phyloP scores from a whole-genome alignment of 2,329 filamentous ascomycete species.

The Raffaelea albimanens region DNA sequence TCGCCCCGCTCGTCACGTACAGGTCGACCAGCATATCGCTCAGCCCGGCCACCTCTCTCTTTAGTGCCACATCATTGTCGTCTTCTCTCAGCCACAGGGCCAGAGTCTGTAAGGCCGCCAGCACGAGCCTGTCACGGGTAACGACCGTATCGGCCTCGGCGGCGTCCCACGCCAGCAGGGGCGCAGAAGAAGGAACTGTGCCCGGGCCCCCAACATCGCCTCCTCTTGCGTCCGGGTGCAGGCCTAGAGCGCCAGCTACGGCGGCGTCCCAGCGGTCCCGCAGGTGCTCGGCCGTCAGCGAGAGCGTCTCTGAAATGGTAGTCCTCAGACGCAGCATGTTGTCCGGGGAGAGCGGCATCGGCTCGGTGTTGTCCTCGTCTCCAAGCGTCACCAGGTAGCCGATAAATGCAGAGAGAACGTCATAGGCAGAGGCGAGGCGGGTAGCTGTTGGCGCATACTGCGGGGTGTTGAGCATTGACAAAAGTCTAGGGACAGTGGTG shows the following conservation, averaged over 20 bases:
- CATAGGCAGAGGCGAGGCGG: slow-evolving; percentile 51
- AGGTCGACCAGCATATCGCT: slow-evolving; percentile 56
- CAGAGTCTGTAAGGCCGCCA: slow-evolving; percentile 47
- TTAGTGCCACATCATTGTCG: slow-evolving; percentile 48
- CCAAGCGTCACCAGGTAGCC: slow-evolving; percentile 45
- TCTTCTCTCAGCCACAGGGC: slow-evolving; percentile 63
- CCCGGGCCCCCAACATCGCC: no score
- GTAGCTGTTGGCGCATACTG: slow-evolving; percentile 40
- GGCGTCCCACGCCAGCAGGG: slow-evolving; percentile 50
- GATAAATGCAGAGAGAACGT: slow-evolving; percentile 52
- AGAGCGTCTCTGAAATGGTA: slow-evolving; percentile 53
- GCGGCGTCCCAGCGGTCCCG: slow-evolving; percentile 62
- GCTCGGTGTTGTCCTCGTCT: slow-evolving; percentile 32
- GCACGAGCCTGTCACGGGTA: slow-evolving; percentile 47
- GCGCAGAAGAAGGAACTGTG: no score
- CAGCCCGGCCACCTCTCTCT: slow-evolving; percentile 47
- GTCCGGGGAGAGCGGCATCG: slow-evolving; percentile 33
- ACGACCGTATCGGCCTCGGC: slow-evolving; percentile 34
- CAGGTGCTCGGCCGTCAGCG: slow-evolving; percentile 54
- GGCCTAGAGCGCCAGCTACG: slow-evolving; percentile 49
- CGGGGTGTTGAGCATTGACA: slow-evolving; percentile 45
- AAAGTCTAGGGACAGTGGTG: slow-evolving; percentile 50
- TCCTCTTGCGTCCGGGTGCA: slow-evolving; percentile 46
- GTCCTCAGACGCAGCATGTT: slow-evolving; percentile 52
- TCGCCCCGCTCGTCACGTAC: slow-evolving; percentile 28